phyloP scores from a whole-genome alignment of 2,329 filamentous ascomycete species.

The Plectosphaerella plurivora region DNA sequence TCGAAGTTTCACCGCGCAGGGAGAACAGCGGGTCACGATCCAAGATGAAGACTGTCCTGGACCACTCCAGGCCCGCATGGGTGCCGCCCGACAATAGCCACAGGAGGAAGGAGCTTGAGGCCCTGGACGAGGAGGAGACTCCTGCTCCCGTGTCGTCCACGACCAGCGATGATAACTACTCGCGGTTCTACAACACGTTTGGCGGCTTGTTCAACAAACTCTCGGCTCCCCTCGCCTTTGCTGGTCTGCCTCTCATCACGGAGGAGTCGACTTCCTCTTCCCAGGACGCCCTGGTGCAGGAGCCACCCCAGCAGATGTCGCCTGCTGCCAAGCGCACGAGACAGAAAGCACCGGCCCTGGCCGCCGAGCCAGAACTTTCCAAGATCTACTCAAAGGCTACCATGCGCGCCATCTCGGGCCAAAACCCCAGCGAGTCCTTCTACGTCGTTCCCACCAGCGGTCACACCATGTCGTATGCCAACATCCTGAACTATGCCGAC shows the following conservation, averaged over 20 bases:
- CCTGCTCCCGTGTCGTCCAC: neutral
- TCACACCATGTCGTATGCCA: slow-evolving; percentile 88
- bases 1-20: slow-evolving; percentile 52
- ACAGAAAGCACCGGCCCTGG: slow-evolving; percentile 23
- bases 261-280: slow-evolving; percentile 32
- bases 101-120: slow-evolving; percentile 18
- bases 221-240: slow-evolving; percentile 87
- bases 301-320: neutral
- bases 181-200: slow-evolving; percentile 88
- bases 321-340: slow-evolving; percentile 25
- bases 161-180: slow-evolving; percentile 70
- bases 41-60: slow-evolving; percentile 54
- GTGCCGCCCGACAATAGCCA: slow-evolving; percentile 32
- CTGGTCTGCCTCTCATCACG: slow-evolving; percentile 73
- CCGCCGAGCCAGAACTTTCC: slow-evolving; percentile 68
- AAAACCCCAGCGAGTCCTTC: slow-evolving; percentile 70
- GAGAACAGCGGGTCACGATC: slow-evolving; percentile 36
- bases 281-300: neutral
- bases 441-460: slow-evolving; percentile 92
- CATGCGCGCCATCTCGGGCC: slow-evolving; percentile 68
- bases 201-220: slow-evolving; percentile 83
- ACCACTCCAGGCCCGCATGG: slow-evolving; percentile 50
- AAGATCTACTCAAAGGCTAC: slow-evolving; percentile 84
- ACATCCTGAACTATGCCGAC: slow-evolving; percentile 70
- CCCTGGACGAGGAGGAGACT: slow-evolving; percentile 7